Conservation (phyloP, 176 grass and related monocot genomes). For the Microstegium vimineum region DNA sequence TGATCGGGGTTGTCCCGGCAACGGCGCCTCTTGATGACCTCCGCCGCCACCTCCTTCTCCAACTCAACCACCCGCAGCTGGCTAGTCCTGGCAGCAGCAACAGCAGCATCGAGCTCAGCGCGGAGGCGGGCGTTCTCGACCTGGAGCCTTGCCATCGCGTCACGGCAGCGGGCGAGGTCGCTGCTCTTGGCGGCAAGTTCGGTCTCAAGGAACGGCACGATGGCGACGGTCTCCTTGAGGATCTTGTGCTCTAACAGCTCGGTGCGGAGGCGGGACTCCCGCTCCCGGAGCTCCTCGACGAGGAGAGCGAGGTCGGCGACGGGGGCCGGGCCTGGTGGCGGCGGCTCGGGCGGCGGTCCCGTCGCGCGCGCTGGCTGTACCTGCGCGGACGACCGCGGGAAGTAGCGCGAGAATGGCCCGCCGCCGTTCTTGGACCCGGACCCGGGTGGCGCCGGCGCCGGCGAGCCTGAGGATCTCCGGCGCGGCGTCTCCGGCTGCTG, state of each 20-base stretch:
- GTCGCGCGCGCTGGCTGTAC: constrained; percentile 65
- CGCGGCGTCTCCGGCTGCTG: constrained; percentile 41
- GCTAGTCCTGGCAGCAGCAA: not conserved
- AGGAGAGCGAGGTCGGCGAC: constrained; percentile 53
- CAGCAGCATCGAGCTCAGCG: constrained; percentile 42
- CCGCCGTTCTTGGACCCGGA: constrained; percentile 24
- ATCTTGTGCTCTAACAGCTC: constrained; percentile 94
- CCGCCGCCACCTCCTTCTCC: constrained; percentile 50
- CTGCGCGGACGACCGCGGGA: constrained; percentile 75
- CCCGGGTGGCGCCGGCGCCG: constrained; percentile 23
- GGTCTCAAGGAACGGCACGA: constrained; percentile 83
- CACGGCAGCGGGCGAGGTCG: constrained; percentile 52
- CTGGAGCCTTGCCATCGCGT: constrained; percentile 46
- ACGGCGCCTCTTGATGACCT: constrained; percentile 23
- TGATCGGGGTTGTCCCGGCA: not conserved
- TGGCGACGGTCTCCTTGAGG: constrained; percentile 79
- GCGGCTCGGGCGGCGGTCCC: constrained; percentile 8
- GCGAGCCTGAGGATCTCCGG: constrained; percentile 30
- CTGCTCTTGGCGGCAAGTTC: constrained; percentile 53
- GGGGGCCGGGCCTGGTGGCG: not conserved
- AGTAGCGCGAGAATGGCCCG: constrained; percentile 69
- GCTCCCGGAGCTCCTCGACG: constrained; percentile 81
- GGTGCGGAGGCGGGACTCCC: constrained; percentile 80
- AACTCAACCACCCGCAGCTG: constrained; percentile 49
- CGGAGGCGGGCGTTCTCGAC: constrained; percentile 60